Conservation (phyloP, 345 rosid species). For the Hibiscus mutabilis region DNA sequence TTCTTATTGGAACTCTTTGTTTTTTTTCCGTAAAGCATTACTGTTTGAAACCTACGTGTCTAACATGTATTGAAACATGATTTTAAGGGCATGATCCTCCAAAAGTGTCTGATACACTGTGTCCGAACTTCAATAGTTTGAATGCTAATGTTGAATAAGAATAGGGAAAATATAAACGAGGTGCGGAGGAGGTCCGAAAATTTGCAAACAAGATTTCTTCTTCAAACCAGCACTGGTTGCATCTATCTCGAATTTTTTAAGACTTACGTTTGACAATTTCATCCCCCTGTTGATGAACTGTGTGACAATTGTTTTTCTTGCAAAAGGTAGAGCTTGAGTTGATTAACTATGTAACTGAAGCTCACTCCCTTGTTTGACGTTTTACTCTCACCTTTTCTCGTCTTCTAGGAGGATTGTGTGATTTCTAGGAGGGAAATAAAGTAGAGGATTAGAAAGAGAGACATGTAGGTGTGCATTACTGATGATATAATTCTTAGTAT, state of each 20-base stretch:
- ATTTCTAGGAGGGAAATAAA: not conserved
- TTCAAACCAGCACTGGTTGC: not conserved
- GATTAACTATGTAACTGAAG: not conserved
- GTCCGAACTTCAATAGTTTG: not conserved
- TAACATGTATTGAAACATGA: not conserved
- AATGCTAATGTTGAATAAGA: not conserved
- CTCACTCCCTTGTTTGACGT: not conserved
- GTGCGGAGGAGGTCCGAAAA: not conserved
- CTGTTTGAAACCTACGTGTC: not conserved
- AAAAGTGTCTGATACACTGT: not conserved
- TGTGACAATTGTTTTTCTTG: not conserved
- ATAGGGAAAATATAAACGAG: not conserved
- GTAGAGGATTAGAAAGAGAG: not conserved
- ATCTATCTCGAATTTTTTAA: not conserved
- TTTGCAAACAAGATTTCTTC: not conserved
- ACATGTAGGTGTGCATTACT: not conserved
- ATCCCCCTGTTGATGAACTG: not conserved
- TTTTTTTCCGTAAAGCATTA: not conserved
- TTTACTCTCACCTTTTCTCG: not conserved
- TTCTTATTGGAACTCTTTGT: not conserved
- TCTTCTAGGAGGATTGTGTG: not conserved
- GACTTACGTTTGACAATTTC: not conserved
- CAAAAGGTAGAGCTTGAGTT: not conserved
- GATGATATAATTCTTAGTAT: not conserved
- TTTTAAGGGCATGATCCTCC: not conserved